phyloP scores from a whole-genome alignment of 371 early-diverging fungal genomes.

The Syncephalis fuscata region DNA sequence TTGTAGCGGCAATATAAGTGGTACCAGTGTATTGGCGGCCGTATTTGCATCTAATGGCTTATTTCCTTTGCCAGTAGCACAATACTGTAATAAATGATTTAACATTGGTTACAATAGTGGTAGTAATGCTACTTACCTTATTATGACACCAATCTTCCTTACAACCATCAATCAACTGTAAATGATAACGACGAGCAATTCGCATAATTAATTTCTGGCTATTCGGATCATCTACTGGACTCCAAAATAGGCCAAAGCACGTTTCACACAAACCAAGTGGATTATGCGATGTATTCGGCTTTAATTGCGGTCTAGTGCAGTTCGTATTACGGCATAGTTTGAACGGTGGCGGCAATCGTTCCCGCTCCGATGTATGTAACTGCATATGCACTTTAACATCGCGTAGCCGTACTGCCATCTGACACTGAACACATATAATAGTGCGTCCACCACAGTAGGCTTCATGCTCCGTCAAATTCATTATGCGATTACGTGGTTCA shows the following conservation, averaged over 20 bases:
- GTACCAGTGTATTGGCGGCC: conserved; percentile 40
- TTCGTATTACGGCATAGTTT: conserved; percentile 49
- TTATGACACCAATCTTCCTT: conserved; percentile 52
- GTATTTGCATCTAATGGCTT: conserved; percentile 40
- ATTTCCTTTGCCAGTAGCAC: conserved; percentile 32
- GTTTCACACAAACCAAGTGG: conserved; percentile 42
- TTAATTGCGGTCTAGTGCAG: conserved; percentile 33
- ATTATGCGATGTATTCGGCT: conserved; percentile 18
- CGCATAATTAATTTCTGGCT: conserved; percentile 54
- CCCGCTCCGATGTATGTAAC: conserved; percentile 49
- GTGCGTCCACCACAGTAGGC: conserved; percentile 75
- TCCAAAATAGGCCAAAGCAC: conserved; percentile 78
- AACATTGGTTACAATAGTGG: not conserved
- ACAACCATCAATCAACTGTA: conserved; percentile 66
- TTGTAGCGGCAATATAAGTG: conserved; percentile 22
- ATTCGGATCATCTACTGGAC: conserved; percentile 55
- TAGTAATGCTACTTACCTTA: conserved; percentile 14
- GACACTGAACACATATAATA: conserved; percentile 62
- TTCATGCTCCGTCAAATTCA: conserved; percentile 61
- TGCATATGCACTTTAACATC: conserved; percentile 55
- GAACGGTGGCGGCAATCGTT: conserved; percentile 30
- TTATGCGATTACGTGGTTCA: conserved; percentile 40
- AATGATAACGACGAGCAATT: conserved; percentile 49
- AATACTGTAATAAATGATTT: conserved; percentile 19
- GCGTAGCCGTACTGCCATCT: conserved; percentile 52